These are phyloP conservation scores for Linum usitatissimum DNA, from an alignment of 345 rosid genomes.

Conservation along the genomic window DNA sequence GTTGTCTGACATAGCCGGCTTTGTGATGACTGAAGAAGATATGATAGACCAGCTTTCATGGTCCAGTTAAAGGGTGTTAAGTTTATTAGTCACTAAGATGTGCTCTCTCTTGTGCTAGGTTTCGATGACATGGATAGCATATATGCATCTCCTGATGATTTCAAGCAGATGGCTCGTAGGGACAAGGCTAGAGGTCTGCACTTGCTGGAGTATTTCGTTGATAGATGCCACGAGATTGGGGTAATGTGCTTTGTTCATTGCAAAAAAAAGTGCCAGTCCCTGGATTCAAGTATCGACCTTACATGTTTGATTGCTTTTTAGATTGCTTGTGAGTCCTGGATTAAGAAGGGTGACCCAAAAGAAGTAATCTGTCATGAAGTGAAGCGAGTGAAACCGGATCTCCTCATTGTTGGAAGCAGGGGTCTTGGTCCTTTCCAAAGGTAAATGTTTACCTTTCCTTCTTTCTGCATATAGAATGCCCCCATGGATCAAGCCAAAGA, in stretches of 20 bases:
- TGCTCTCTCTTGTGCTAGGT: slow-evolving; percentile 25
- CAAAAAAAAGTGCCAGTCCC: too few species aligned
- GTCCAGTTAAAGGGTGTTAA: neutral
- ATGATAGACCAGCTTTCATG: too few species aligned
- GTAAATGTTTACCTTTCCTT: slow-evolving; percentile 20
- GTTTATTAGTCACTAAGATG: neutral
- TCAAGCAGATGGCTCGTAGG: slow-evolving; percentile 39
- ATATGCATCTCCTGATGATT: slow-evolving; percentile 84
- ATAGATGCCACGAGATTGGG: slow-evolving; percentile 67
- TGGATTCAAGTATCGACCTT: too few species aligned
- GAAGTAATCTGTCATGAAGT: slow-evolving; percentile 89
- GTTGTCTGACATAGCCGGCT: too few species aligned
- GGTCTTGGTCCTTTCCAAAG: slow-evolving; percentile 94
- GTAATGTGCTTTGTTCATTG: slow-evolving; percentile 23
- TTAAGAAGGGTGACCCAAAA: slow-evolving; percentile 77
- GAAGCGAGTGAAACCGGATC: slow-evolving; percentile 63
- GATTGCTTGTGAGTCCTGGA: slow-evolving; percentile 88
- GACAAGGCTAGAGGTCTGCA: slow-evolving; percentile 66
- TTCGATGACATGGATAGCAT: slow-evolving; percentile 80
- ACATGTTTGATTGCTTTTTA: slow-evolving; percentile 17
- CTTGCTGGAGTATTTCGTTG: slow-evolving; percentile 81
- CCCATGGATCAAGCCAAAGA: neutral
- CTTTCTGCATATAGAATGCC: neutral
- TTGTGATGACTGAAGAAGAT: too few species aligned
- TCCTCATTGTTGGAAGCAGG: slow-evolving; percentile 81